phyloP scores from a whole-genome alignment of 106 monocot species.

The Allium cepa region DNA sequence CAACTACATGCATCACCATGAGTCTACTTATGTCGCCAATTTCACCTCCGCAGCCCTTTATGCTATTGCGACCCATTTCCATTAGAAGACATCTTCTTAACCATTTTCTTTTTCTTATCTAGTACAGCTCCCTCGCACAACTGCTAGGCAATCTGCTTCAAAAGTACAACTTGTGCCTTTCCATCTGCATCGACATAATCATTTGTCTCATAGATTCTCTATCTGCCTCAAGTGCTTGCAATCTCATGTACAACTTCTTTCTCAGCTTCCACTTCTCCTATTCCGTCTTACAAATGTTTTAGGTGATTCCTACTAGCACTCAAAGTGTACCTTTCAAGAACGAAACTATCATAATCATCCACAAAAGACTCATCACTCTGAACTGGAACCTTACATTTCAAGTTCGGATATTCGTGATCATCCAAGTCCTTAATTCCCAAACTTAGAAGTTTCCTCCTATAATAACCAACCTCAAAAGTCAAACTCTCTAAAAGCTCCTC shows the following conservation, averaged over 20 bases:
- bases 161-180: slow-evolving; percentile 40
- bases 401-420: slow-evolving; percentile 3
- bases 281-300: not conserved
- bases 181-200: slow-evolving; percentile 38
- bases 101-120: slow-evolving; percentile 6
- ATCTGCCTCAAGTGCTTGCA: too few relatives aligned
- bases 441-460: slow-evolving; percentile 4
- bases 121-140: slow-evolving; percentile 30
- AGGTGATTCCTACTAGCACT: not conserved
- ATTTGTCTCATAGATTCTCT: slow-evolving; percentile 64
- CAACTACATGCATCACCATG: too few relatives aligned
- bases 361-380: not conserved
- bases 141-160: slow-evolving; percentile 52
- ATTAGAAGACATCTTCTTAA: slow-evolving; percentile 20
- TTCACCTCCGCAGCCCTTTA: too few relatives aligned
- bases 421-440: not conserved
- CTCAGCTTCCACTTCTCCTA: slow-evolving; percentile 8
- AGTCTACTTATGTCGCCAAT: too few relatives aligned
- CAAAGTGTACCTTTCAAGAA: too few relatives aligned
- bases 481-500: slow-evolving; percentile 6
- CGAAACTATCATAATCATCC: too few relatives aligned
- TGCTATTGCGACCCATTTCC: too few relatives aligned
- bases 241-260: too few relatives aligned
- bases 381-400: slow-evolving; percentile 4
- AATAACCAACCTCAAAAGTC: not conserved